phyloP scores from a whole-genome alignment of 768 basidiomycete species.

The Pluteus cervinus region DNA sequence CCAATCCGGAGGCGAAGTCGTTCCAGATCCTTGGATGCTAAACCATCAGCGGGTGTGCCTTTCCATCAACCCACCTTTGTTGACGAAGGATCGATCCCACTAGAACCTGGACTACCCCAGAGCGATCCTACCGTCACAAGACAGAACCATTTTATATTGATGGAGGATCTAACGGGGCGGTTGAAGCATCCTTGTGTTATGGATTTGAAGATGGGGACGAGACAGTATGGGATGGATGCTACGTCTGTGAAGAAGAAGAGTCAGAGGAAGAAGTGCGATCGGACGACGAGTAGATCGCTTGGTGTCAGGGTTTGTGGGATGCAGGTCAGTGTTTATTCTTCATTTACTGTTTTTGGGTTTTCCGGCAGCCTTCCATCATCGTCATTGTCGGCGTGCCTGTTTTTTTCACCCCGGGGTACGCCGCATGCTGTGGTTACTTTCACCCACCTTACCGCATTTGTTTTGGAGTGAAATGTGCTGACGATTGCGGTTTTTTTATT shows the following conservation, averaged over 20 bases:
- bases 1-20: conserved; percentile 37
- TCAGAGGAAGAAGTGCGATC: conserved; percentile 96
- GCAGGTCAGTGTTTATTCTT: conserved; percentile 65
- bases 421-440: too few relatives aligned
- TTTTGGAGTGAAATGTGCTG: too few relatives aligned
- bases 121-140: conserved; percentile 56
- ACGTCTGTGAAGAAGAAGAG: conserved; percentile 92
- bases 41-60: conserved; percentile 17
- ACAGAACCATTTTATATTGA: conserved; percentile 96
- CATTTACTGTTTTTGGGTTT: conserved; percentile 4
- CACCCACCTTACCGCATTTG: too few relatives aligned
- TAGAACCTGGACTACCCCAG: conserved; percentile 29
- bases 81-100: too few relatives aligned
- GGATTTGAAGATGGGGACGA: conserved; percentile 99
- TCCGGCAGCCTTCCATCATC: conserved; percentile 7
- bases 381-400: too few relatives aligned
- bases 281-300: conserved; percentile 85
- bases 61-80: conserved; percentile 20
- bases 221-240: conserved; percentile 97
- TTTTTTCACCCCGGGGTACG: too few relatives aligned
- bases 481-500: too few relatives aligned
- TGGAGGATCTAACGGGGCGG: conserved; percentile 96
- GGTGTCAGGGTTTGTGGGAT: conserved; percentile 97
- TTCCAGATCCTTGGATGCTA: conserved; percentile 34
- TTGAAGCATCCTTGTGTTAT: conserved; percentile 91